A percentile compares a stretch with the other conserved stretches of the same genome.
Evolutionary conservation across 2,329 filamentous ascomycete species (phyloP).

Genomic region (Scytalidium sp.): DNA sequence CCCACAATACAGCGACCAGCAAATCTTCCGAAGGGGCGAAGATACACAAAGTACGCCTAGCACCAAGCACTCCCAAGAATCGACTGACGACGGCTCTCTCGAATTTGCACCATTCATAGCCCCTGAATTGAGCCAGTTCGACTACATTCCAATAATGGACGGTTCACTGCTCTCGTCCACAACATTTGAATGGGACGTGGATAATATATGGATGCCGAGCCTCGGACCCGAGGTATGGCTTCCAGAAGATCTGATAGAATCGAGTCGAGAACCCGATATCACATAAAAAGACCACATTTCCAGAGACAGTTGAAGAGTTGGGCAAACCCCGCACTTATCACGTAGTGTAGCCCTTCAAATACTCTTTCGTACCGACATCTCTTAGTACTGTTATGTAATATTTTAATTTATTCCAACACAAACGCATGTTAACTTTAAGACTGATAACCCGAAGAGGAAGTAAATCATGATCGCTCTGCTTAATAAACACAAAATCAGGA

Average conservation of each 20-base stretch:
- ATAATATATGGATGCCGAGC: conserved; percentile 8
- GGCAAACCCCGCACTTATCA: background rate
- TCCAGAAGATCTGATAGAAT: conserved; percentile 1
- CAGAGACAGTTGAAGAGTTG: background rate
- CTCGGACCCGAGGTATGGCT: background rate
- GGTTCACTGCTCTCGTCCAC: conserved; percentile 6
- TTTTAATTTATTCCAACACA: no score
- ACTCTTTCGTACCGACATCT: background rate
- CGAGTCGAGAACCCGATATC: conserved; percentile 1
- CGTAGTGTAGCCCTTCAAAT: background rate
- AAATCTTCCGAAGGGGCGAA: conserved; percentile 6
- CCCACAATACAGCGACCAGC: conserved; percentile 5
- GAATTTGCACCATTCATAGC: conserved; percentile 13
- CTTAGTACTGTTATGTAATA: background rate
- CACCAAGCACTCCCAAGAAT: conserved; percentile 5
- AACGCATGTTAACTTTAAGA: no score
- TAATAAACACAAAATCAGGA: no score
- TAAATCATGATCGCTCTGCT: no score
- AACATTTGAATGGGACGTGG: conserved; percentile 9
- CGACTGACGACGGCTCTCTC: conserved; percentile 6
- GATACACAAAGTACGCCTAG: conserved; percentile 4
- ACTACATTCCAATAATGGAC: conserved; percentile 8
- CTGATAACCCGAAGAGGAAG: no score
- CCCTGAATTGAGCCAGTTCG: conserved; percentile 8
- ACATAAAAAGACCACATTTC: background rate